These are phyloP conservation scores for Novakomyces olei DNA, from an alignment of 805 yeast genomes.

Conservation along the genomic window DNA sequence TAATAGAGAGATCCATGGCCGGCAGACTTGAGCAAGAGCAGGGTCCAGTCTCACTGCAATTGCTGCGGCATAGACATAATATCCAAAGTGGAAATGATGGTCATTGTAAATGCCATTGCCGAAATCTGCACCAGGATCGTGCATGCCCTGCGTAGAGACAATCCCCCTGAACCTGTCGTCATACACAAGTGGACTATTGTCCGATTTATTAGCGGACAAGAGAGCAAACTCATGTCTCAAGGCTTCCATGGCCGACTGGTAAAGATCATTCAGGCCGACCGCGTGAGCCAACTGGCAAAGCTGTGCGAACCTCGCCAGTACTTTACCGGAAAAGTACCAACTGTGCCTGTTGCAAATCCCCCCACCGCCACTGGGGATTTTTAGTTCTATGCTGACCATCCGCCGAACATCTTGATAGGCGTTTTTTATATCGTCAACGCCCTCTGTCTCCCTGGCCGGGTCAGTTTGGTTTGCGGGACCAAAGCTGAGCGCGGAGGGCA, in stretches of 20 bases:
- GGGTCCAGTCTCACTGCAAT: constrained; percentile 42
- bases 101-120: constrained; percentile 66
- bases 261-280: constrained; percentile 35
- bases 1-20: constrained; percentile 36
- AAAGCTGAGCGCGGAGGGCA: constrained; percentile 25
- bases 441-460: constrained; percentile 20
- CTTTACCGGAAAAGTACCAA: constrained; percentile 79
- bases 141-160: constrained; percentile 38
- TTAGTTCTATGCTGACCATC: no score
- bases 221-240: constrained; percentile 45
- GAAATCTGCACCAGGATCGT: constrained; percentile 32
- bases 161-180: constrained; percentile 38
- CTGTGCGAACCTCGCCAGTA: constrained; percentile 75
- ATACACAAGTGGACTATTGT: constrained; percentile 50
- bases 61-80: constrained; percentile 65
- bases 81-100: constrained; percentile 76
- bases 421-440: constrained; percentile 20
- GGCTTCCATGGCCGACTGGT: constrained; percentile 29
- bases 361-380: no score
- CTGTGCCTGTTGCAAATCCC: constrained; percentile 58
- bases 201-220: constrained; percentile 45
- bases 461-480: constrained; percentile 29
- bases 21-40: constrained; percentile 19
- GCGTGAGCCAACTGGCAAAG: constrained; percentile 50
- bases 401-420: no score